Percentiles rank a stretch among this genome's conserved stretches.
Evolutionary conservation across 495 filamentous ascomycete species (phyloP).

Genomic region (Amorphotheca resinae): DNA sequence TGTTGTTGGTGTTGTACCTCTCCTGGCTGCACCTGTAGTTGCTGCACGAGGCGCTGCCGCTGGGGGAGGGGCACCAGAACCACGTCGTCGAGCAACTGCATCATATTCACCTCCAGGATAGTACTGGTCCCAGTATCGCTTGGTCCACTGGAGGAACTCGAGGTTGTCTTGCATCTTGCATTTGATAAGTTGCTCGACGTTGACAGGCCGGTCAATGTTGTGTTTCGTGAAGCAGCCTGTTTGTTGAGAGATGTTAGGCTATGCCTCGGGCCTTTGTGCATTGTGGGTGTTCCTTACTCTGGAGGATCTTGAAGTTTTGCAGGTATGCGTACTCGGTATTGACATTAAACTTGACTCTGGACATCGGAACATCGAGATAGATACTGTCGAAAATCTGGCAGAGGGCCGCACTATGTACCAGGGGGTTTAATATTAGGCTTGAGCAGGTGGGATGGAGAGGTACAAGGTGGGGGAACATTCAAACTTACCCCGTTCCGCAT

Average conservation of each 20-base stretch:
- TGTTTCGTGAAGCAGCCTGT: slow-evolving; percentile 76
- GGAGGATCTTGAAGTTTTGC: slow-evolving; percentile 93
- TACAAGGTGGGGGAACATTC: slow-evolving; percentile 24
- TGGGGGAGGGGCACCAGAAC: slow-evolving; percentile 46
- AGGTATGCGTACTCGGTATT: slow-evolving; percentile 95
- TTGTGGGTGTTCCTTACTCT: slow-evolving; percentile 25
- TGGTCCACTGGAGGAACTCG: slow-evolving; percentile 94
- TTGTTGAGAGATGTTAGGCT: slow-evolving; percentile 4
- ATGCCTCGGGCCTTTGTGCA: neutral
- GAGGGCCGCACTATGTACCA: slow-evolving; percentile 61
- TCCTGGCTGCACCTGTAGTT: slow-evolving; percentile 42
- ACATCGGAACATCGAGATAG: slow-evolving; percentile 92
- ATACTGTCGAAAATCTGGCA: slow-evolving; percentile 98
- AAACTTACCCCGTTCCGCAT: slow-evolving; percentile 88
- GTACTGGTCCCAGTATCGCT: slow-evolving; percentile 96
- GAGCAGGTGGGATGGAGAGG: neutral
- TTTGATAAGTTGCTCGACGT: slow-evolving; percentile 79
- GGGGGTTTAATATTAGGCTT: neutral
- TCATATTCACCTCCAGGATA: slow-evolving; percentile 96
- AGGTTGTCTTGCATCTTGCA: slow-evolving; percentile 99
- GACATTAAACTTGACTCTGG: slow-evolving; percentile 93
- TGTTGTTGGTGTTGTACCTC: slow-evolving; percentile 65
- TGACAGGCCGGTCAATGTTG: slow-evolving; percentile 72
- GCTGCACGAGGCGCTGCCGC: slow-evolving; percentile 31
- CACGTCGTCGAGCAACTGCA: slow-evolving; percentile 73